phyloP scores from a whole-genome alignment of 495 filamentous ascomycete genomes.

The Xylaria sp. region DNA sequence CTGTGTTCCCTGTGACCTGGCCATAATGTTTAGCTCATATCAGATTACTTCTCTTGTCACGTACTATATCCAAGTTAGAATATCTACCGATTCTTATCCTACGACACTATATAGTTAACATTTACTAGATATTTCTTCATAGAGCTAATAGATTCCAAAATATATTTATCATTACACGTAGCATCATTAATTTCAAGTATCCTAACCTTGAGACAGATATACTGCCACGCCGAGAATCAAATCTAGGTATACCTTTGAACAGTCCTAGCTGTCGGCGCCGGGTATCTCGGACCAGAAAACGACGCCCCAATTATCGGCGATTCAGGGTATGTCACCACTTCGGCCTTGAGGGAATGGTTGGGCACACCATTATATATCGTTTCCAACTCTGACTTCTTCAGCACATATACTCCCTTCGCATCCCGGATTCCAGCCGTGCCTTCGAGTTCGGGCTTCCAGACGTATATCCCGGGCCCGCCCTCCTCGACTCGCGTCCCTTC shows the following conservation, averaged over 20 bases:
- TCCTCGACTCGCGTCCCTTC: constrained; percentile 11
- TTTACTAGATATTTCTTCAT: not conserved
- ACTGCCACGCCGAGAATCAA: not conserved
- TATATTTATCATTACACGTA: not conserved
- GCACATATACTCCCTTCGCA: constrained; percentile 1
- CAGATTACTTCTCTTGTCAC: not conserved
- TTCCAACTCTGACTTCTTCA: constrained; percentile 17
- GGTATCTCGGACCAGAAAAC: not conserved
- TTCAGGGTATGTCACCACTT: not conserved
- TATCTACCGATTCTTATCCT: not conserved
- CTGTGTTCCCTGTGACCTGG: too few species aligned
- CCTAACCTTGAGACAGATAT: too few species aligned
- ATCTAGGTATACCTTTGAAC: not conserved
- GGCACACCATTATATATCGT: not conserved
- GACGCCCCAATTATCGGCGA: not conserved
- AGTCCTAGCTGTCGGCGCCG: not conserved
- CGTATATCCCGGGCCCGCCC: constrained; percentile 9
- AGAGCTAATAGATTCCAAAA: not conserved
- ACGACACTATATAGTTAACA: not conserved
- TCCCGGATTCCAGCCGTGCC: constrained; percentile 1
- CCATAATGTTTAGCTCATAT: not conserved
- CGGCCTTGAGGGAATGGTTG: not conserved
- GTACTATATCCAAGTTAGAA: not conserved
- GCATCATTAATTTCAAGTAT: not conserved
- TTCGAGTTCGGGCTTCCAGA: constrained; percentile 22